Percentiles rank a stretch among this genome's conserved stretches.
These are phyloP conservation scores for Hura crepitans DNA, from an alignment of 441 rosid genomes.

Conservation along the genomic window DNA sequence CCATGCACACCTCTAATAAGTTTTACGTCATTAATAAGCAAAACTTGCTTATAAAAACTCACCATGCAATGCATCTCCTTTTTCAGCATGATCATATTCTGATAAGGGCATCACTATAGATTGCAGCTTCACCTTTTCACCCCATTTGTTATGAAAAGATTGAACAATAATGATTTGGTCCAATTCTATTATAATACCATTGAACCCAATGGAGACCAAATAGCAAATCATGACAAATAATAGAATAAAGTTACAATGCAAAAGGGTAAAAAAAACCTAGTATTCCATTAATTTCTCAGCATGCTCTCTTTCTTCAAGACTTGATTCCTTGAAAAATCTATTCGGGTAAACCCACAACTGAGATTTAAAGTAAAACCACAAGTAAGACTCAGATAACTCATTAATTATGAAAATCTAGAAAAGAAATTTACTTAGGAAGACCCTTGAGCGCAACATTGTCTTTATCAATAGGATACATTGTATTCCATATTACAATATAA, in stretches of 20 bases:
- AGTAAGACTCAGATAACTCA: background rate
- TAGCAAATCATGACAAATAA: background rate
- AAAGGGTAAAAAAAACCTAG: slow-evolving; percentile 50
- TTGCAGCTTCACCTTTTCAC: slow-evolving; percentile 84
- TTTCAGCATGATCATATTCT: slow-evolving; percentile 76
- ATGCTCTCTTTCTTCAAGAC: slow-evolving; percentile 85
- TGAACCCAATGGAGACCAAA: background rate
- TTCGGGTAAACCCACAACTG: background rate
- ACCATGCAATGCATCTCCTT: slow-evolving; percentile 95
- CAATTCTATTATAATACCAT: background rate
- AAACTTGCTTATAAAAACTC: slow-evolving; percentile 21
- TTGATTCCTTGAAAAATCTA: slow-evolving; percentile 92
- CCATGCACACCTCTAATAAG: too few species aligned
- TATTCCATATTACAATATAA: slow-evolving; percentile 71
- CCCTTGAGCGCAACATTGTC: slow-evolving; percentile 91
- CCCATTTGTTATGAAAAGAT: slow-evolving; percentile 60
- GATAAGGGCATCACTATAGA: slow-evolving; percentile 62
- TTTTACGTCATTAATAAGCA: background rate
- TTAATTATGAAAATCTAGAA: background rate
- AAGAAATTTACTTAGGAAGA: slow-evolving; percentile 62
- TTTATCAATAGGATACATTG: slow-evolving; percentile 79
- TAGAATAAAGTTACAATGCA: background rate
- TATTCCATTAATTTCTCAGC: slow-evolving; percentile 89
- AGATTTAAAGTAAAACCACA: background rate
- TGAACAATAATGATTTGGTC: slow-evolving; percentile 3